phyloP scores from a whole-genome alignment of 1,284 basidiomycete genomes.

The Ustilago curta region DNA sequence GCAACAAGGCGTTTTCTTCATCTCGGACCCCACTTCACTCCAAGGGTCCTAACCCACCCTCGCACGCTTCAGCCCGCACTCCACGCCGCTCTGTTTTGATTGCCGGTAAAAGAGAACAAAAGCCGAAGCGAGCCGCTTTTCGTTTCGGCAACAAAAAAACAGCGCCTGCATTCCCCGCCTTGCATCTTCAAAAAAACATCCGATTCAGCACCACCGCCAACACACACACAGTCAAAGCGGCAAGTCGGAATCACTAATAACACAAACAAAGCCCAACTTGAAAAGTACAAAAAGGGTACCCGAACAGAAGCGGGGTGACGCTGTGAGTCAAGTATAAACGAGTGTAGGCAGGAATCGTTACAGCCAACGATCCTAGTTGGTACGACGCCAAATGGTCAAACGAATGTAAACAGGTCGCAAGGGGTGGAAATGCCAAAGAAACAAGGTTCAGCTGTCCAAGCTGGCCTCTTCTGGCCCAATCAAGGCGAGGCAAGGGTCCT shows the following conservation, averaged over 20 bases:
- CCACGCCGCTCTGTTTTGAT: too few species aligned
- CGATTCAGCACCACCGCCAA: too few species aligned
- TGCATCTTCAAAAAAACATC: too few species aligned
- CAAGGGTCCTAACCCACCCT: too few species aligned
- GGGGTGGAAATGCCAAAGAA: slow-evolving; percentile 3
- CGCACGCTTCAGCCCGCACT: too few species aligned
- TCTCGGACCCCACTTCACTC: too few species aligned
- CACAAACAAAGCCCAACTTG: not conserved
- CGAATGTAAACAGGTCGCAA: not conserved
- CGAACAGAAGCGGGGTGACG: too few species aligned
- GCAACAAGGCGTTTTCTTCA: too few species aligned
- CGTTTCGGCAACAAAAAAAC: not conserved
- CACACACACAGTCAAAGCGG: too few species aligned
- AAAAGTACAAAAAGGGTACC: too few species aligned
- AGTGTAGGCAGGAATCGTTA: slow-evolving; percentile 5
- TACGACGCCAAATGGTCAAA: not conserved
- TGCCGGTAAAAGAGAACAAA: too few species aligned
- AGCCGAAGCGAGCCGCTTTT: not conserved
- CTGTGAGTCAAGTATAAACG: not conserved
- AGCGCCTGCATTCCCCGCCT: too few species aligned
- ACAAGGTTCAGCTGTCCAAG: slow-evolving; percentile 3
- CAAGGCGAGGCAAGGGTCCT: not conserved
- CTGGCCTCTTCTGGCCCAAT: not conserved
- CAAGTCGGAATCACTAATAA: not conserved
- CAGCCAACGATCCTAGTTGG: not conserved